These are phyloP conservation scores for Dryas octopetala DNA, from an alignment of 306 rosid species.

Conservation along the genomic window DNA sequence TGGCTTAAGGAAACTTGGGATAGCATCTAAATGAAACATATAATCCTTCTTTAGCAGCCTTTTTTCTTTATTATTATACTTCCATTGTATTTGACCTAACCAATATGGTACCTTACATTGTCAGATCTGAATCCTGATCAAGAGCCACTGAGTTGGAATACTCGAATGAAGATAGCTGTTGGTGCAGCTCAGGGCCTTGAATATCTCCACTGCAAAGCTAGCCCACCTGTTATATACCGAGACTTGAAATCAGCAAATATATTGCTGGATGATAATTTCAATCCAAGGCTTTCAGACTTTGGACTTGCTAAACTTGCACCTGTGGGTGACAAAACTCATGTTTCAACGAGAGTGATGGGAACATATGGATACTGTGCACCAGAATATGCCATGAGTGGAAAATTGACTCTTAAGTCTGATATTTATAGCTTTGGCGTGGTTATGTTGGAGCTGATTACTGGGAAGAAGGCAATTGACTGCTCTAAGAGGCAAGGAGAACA, in stretches of 20 bases:
- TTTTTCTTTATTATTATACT: background rate
- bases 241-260: constrained; percentile 96
- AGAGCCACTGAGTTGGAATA: constrained; percentile 69
- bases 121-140: constrained; percentile 53
- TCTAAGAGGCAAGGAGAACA: constrained; percentile 75
- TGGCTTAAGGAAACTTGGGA: background rate
- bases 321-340: constrained; percentile 96
- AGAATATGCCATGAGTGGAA: constrained; percentile 97
- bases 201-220: constrained; percentile 91
- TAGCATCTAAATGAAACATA: background rate
- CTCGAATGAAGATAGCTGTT: constrained; percentile 84
- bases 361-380: constrained; percentile 98
- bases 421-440: constrained; percentile 97
- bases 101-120: constrained; percentile 16
- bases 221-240: constrained; percentile 91
- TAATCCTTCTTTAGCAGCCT: background rate
- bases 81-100: constrained; percentile 11
- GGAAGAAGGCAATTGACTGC: constrained; percentile 74
- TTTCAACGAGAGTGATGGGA: constrained; percentile 98
- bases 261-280: constrained; percentile 71
- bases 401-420: constrained; percentile 93
- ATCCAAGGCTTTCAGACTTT: constrained; percentile 90
- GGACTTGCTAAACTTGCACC: constrained; percentile 98
- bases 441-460: constrained; percentile 89
- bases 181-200: constrained; percentile 91